phyloP scores from a whole-genome alignment of 805 yeast genomes.

The Metschnikowia vanudenii region DNA sequence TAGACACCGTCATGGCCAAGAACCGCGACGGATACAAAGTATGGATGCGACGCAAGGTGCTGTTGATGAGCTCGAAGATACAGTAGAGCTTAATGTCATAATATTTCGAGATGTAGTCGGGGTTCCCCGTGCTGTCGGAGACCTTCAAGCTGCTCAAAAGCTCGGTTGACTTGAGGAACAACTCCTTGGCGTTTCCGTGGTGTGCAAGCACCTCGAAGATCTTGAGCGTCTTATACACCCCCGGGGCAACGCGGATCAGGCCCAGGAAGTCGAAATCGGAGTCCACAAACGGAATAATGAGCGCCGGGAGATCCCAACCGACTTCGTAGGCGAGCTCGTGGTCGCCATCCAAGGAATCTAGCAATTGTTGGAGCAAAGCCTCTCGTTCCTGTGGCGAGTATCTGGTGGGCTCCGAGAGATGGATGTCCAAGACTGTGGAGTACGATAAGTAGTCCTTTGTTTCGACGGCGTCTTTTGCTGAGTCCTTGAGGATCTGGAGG shows the following conservation, averaged over 20 bases:
- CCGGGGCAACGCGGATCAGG: slow-evolving; percentile 38
- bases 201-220: slow-evolving; percentile 63
- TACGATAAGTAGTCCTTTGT: slow-evolving; percentile 65
- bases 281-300: slow-evolving; percentile 56
- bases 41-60: slow-evolving; percentile 57
- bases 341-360: slow-evolving; percentile 42
- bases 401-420: slow-evolving; percentile 46
- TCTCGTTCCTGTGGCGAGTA: slow-evolving; percentile 52
- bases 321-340: slow-evolving; percentile 58
- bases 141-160: slow-evolving; percentile 44
- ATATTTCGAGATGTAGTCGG: slow-evolving; percentile 23
- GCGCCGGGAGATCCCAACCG: slow-evolving; percentile 90
- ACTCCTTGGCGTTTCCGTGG: slow-evolving; percentile 78
- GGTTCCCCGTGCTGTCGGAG: slow-evolving; percentile 16
- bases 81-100: slow-evolving; percentile 63
- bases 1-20: slow-evolving; percentile 62
- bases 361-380: slow-evolving; percentile 45
- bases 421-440: slow-evolving; percentile 68
- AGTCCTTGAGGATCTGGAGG: slow-evolving; percentile 28
- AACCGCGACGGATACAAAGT: slow-evolving; percentile 81
- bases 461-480: slow-evolving; percentile 38
- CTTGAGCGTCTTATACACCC: slow-evolving; percentile 39
- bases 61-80: slow-evolving; percentile 60
- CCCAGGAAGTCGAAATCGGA: slow-evolving; percentile 27
- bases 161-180: slow-evolving; percentile 71